Evolutionary conservation across 148 eudicot genomes (phyloP).

Genomic region (Selenicereus undatus): DNA sequence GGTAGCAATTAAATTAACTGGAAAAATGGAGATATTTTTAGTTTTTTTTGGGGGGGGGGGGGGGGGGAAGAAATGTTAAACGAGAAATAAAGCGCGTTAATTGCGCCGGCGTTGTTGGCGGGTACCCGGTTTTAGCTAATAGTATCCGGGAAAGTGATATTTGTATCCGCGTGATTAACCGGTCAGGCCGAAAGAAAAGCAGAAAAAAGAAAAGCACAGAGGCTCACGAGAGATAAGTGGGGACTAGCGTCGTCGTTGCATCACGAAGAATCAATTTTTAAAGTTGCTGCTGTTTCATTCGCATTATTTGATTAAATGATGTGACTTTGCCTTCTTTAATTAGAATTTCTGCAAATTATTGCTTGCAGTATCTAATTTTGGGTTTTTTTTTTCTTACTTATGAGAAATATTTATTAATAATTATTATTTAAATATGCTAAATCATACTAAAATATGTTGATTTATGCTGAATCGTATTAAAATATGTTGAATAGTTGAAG

Average conservation of each 20-base stretch:
- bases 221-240: not conserved
- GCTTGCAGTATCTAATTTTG: no score
- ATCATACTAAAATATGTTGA: no score
- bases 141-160: not conserved
- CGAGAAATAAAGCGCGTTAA: constrained; percentile 25
- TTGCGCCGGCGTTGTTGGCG: constrained; percentile 34
- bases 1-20: not conserved
- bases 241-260: not conserved
- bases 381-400: no score
- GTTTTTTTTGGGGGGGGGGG: not conserved
- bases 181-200: not conserved
- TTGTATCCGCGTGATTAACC: not conserved
- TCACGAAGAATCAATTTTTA: not conserved
- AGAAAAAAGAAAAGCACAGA: no score
- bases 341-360: no score
- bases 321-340: no score
- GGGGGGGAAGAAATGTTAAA: no score
- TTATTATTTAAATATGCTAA: no score
- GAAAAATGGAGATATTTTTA: not conserved
- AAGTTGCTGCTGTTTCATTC: not conserved
- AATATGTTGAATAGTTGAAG: no score
- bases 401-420: no score
- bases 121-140: not conserved
- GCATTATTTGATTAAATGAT: not conserved
- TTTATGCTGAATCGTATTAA: no score